These are phyloP conservation scores for Claviceps capensis DNA, from an alignment of 2,329 filamentous ascomycete genomes.

Conservation along the genomic window DNA sequence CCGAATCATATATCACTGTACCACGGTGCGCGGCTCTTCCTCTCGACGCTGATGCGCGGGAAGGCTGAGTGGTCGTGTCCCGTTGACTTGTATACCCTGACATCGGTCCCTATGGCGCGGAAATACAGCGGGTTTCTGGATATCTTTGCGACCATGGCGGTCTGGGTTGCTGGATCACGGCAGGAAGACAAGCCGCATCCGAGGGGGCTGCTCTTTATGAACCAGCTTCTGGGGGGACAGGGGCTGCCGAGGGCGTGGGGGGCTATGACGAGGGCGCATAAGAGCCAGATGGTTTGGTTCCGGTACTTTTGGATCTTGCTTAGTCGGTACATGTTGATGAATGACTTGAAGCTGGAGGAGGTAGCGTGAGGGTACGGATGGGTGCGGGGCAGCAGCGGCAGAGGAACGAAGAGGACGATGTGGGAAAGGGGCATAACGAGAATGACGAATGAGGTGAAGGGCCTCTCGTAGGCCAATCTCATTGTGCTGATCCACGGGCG, in stretches of 20 bases:
- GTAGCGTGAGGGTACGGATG: conserved; percentile 9
- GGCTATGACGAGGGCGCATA: conserved; percentile 82
- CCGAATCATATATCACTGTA: conserved; percentile 89
- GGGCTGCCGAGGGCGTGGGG: conserved; percentile 49
- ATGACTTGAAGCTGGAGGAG: conserved; percentile 57
- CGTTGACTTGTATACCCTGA: conserved; percentile 75
- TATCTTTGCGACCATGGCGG: conserved; percentile 52
- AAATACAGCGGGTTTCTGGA: conserved; percentile 78
- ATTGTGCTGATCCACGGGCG: too few relatives aligned
- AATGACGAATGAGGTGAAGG: neutral
- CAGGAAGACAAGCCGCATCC: conserved; percentile 29
- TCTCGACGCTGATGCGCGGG: conserved; percentile 49
- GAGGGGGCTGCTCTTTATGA: conserved; percentile 55
- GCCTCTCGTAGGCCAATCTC: too few relatives aligned
- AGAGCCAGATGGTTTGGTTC: conserved; percentile 98
- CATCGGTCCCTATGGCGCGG: conserved; percentile 54
- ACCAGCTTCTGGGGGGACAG: conserved; percentile 45
- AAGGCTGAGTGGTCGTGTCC: conserved; percentile 54
- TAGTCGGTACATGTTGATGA: conserved; percentile 90
- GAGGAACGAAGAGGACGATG: neutral
- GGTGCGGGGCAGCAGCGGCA: neutral
- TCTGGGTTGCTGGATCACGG: conserved; percentile 32
- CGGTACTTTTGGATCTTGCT: conserved; percentile 87
- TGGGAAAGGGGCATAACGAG: neutral
- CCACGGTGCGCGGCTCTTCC: conserved; percentile 63